Evolutionary conservation across 176 grass and related monocot species (phyloP), one percentile per base, ranked within the genome.

Genomic region (Eragrostis nindensis): DNA sequence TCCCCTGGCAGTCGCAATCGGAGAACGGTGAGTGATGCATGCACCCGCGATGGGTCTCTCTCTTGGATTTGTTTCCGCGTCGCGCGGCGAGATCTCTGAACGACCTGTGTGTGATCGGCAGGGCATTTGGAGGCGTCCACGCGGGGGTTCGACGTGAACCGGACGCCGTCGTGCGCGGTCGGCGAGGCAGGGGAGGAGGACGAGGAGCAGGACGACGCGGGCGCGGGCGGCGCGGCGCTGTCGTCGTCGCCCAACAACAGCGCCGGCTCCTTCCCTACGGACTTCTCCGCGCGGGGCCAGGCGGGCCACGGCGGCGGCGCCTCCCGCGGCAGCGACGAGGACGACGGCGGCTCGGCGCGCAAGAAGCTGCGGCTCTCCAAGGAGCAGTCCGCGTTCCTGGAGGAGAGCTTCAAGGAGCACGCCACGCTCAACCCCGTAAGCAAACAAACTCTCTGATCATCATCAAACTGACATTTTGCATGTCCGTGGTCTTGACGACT

Each of bases 391-490:
- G 94, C 94, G 52, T 97, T 91, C 85, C 90, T 97, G 22, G 94
- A 97, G 89, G 91, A 97, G 40, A 97, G 86, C 81, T 97, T 97
- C 74, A 97, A 97, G 77, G 94, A 93, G 69, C 91, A 97, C 80
- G 93, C 87, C 85, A 93, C 94, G 17, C 94, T 97, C 5, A 97
- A 97, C 76, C 91, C 94, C 29, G 94, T 97, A 91, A 79, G 87
- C 29, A 3, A 47, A 26, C 38, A 11, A 30, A 18, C 15, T 1
- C n/a, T n/a, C 70, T n/a, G 27, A 59, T 59, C 49, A 0, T n/a
- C 21, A 59, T 59, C 49, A 0, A 61, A 18, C 16, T 61, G 57
- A 5, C 49, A 15, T 11, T 41, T 30, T 19, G 21, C 10, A 11
- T 62, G 11, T n/a, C 10, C 26, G 26, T 9, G 5, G 11, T 65